A percentile compares a stretch with the other conserved stretches of the same genome.
phyloP scores from a whole-genome alignment of 2,329 filamentous ascomycete genomes.

The Fusarium haematococcum region DNA sequence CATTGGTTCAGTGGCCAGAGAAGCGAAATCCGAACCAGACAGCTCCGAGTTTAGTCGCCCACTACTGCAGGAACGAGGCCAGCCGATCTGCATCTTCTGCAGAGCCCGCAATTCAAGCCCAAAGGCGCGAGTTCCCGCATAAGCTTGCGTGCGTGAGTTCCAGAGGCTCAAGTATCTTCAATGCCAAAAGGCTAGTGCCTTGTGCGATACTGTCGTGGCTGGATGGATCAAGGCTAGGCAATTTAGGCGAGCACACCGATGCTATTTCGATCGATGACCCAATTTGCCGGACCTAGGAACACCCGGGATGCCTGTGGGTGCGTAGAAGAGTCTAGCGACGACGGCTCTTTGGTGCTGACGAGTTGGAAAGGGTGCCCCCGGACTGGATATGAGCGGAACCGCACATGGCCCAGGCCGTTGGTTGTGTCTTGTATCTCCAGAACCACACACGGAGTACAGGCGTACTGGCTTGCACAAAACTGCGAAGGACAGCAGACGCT shows the following conservation, averaged over 20 bases:
- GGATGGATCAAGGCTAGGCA: not conserved
- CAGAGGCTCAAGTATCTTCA: constrained; percentile 4
- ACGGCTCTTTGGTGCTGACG: constrained; percentile 31
- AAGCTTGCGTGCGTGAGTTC: constrained; percentile 14
- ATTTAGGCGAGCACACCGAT: not conserved
- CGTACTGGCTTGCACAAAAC: constrained; percentile 6
- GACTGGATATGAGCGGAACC: constrained; percentile 26
- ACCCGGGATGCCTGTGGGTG: not conserved
- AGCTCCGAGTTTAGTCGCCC: constrained; percentile 32
- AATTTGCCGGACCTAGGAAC: constrained; percentile 16
- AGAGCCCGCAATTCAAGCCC: constrained; percentile 9
- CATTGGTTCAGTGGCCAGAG: not conserved
- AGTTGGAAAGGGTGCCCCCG: not conserved
- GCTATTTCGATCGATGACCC: constrained; percentile 28
- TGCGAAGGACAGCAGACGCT: constrained; percentile 10
- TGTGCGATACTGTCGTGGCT: constrained; percentile 16
- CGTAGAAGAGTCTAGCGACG: constrained; percentile 7
- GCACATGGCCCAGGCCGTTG: constrained; percentile 11
- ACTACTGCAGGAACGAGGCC: constrained; percentile 44
- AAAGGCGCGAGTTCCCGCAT: constrained; percentile 29
- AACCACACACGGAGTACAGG: not conserved
- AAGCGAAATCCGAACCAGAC: constrained; percentile 24
- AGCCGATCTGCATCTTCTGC: constrained; percentile 32
- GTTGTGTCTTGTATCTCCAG: not conserved
- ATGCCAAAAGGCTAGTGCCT: constrained; percentile 28